These are phyloP conservation scores for Arachis monticola DNA, from an alignment of 331 rosid species.

Conservation along the genomic window DNA sequence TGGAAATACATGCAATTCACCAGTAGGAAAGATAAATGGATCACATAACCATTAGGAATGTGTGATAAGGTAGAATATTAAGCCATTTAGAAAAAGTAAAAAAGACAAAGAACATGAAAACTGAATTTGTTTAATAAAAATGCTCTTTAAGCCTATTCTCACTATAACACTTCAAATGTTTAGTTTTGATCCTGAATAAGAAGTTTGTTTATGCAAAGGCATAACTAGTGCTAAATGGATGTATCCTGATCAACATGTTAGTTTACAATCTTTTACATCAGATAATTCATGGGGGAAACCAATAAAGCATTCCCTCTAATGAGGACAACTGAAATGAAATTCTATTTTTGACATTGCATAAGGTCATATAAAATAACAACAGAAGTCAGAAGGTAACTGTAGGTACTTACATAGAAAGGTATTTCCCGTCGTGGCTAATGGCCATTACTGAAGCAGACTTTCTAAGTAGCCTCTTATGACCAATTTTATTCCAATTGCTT, in stretches of 20 bases:
- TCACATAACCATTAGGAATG: slow-evolving; percentile 5
- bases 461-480: slow-evolving; percentile 81
- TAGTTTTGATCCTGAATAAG: not conserved
- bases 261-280: not conserved
- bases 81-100: too few species aligned
- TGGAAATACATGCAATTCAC: not conserved
- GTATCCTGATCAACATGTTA: not conserved
- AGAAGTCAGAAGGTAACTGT: slow-evolving; percentile 28
- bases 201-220: not conserved
- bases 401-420: slow-evolving; percentile 87
- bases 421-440: slow-evolving; percentile 91
- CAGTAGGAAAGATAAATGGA: not conserved
- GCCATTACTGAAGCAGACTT: slow-evolving; percentile 91
- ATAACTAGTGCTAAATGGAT: not conserved
- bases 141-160: not conserved
- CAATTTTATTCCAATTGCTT: slow-evolving; percentile 89
- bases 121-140: not conserved
- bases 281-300: not conserved
- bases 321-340: not conserved
- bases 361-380: slow-evolving; percentile 10
- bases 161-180: not conserved
- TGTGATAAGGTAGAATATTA: too few species aligned
- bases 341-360: slow-evolving; percentile 12
- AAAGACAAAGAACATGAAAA: too few species aligned
- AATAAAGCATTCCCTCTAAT: not conserved